Percentiles rank a stretch among this genome's conserved stretches.
Evolutionary conservation across 1,284 basidiomycete genomes (phyloP).

Genomic region (Cutaneotrichosporon spelunceum): DNA sequence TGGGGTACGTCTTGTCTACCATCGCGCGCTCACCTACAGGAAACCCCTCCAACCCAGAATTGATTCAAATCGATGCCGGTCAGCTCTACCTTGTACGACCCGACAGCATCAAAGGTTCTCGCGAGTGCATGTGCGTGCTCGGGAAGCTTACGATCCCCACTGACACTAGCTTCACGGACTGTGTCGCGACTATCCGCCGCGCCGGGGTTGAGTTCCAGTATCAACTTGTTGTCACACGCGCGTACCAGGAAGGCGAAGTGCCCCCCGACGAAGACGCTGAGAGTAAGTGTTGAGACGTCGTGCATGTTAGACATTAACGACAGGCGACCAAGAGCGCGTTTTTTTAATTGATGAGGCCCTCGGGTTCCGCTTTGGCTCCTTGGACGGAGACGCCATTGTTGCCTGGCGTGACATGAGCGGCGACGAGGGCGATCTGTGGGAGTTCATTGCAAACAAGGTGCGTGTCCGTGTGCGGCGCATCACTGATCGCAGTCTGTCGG

Average conservation of each 20-base stretch:
- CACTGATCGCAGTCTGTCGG: constrained; percentile 67
- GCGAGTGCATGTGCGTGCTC: constrained; percentile 90
- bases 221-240: constrained; percentile 91
- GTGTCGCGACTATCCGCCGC: constrained; percentile 88
- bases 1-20: constrained; percentile 67
- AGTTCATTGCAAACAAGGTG: constrained; percentile 51
- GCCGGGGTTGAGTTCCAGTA: constrained; percentile 80
- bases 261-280: constrained; percentile 94
- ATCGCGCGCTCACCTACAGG: constrained; percentile 32
- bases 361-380: constrained; percentile 70
- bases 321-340: constrained; percentile 84
- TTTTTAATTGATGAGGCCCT: constrained; percentile 89
- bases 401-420: constrained; percentile 77
- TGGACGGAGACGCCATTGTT: constrained; percentile 77
- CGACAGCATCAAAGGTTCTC: constrained; percentile 80
- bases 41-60: constrained; percentile 72
- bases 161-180: constrained; percentile 77
- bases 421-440: constrained; percentile 52
- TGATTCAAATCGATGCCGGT: constrained; percentile 91
- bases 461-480: constrained; percentile 41
- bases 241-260: constrained; percentile 93
- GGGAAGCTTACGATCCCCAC: not conserved
- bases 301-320: constrained; percentile 1
- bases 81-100: constrained; percentile 88
- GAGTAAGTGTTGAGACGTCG: constrained; percentile 59